These are phyloP conservation scores for Phyllosticta ampelicida DNA, from an alignment of 2,329 filamentous ascomycete genomes.

Conservation along the genomic window DNA sequence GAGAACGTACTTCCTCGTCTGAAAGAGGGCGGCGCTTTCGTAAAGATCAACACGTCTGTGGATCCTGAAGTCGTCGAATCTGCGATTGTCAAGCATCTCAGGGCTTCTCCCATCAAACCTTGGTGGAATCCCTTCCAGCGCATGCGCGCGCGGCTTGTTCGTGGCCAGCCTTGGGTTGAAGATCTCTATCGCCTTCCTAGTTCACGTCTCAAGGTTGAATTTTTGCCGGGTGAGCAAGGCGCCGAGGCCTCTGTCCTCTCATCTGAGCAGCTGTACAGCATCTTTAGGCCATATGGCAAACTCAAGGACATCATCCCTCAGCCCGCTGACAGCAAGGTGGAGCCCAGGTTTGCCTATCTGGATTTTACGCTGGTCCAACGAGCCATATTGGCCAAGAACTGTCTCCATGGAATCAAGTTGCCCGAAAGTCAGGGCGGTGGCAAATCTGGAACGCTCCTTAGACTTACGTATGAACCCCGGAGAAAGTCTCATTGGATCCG, in stretches of 20 bases:
- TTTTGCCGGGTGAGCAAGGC: constrained; percentile 63
- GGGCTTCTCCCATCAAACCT: constrained; percentile 62
- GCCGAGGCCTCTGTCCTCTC: constrained; percentile 64
- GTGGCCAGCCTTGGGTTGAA: constrained; percentile 85
- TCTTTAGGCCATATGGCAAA: constrained; percentile 86
- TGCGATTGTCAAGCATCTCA: constrained; percentile 51
- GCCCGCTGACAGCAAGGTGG: constrained; percentile 72
- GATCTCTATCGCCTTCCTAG: constrained; percentile 79
- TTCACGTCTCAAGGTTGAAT: constrained; percentile 68
- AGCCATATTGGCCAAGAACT: constrained; percentile 83
- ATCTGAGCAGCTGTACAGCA: constrained; percentile 74
- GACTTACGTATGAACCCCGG: constrained; percentile 73
- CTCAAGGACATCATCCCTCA: constrained; percentile 76
- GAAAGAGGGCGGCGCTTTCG: constrained; percentile 86
- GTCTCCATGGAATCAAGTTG: constrained; percentile 75
- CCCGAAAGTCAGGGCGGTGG: constrained; percentile 59
- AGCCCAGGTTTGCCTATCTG: constrained; percentile 69
- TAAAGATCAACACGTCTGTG: constrained; percentile 57
- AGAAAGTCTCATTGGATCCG: constrained; percentile 68
- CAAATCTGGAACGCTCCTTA: constrained; percentile 62
- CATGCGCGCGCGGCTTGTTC: constrained; percentile 60
- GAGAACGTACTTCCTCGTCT: constrained; percentile 73
- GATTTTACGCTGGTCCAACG: constrained; percentile 65
- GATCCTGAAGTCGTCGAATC: constrained; percentile 47
- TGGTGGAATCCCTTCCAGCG: constrained; percentile 79